Conservation (phyloP, 1,139 yeast genomes). For the Diutina rugosa region DNA sequence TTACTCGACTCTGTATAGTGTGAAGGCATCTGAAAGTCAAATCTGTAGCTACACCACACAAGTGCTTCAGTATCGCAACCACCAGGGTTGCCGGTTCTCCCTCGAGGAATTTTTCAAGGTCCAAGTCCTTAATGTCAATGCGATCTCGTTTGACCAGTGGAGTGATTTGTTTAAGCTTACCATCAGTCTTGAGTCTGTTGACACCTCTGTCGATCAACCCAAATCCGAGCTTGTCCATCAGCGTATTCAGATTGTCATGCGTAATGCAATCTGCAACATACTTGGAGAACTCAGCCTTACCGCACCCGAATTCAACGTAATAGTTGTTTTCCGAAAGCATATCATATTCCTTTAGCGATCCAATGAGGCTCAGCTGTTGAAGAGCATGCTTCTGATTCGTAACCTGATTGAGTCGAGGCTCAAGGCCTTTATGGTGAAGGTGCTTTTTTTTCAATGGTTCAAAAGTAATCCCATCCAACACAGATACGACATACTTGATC, state of each 20-base stretch:
- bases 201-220: constrained; percentile 68
- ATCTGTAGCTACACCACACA: constrained; percentile 93
- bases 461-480: background rate
- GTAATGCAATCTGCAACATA: constrained; percentile 42
- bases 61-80: constrained; percentile 71
- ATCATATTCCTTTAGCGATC: constrained; percentile 39
- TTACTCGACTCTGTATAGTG: constrained; percentile 5
- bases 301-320: constrained; percentile 80
- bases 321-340: constrained; percentile 25
- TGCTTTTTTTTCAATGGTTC: background rate
- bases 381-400: constrained; percentile 61
- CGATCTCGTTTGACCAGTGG: constrained; percentile 51
- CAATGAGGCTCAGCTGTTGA: constrained; percentile 75
- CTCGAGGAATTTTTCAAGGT: constrained; percentile 32
- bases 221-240: constrained; percentile 19
- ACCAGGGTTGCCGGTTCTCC: constrained; percentile 11
- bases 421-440: background rate
- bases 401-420: constrained; percentile 4
- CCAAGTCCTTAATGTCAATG: constrained; percentile 70
- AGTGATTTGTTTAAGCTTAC: constrained; percentile 31
- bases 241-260: constrained; percentile 8
- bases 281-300: constrained; percentile 73
- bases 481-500: background rate
- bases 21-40: constrained; percentile 54
- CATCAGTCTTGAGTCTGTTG: constrained; percentile 67